Conservation (phyloP, 2,329 filamentous ascomycete species). For the Cladosporium sp. region DNA sequence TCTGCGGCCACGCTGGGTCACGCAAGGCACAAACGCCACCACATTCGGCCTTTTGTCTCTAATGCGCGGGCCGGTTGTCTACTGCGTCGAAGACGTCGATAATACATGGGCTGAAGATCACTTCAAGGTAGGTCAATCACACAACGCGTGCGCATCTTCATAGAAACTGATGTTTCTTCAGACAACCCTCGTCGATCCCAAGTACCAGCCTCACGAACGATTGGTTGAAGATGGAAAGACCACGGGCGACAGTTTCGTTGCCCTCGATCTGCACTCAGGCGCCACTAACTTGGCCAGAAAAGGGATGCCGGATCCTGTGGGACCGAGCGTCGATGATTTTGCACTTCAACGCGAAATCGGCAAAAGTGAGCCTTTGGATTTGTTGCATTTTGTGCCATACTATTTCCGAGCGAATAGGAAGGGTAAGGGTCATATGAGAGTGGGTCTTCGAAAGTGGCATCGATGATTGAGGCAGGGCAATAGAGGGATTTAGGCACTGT, state of each 20-base stretch:
- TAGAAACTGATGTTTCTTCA: background rate
- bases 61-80: slow-evolving; percentile 55
- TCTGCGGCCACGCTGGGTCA: slow-evolving; percentile 47
- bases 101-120: slow-evolving; percentile 54
- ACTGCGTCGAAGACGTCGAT: slow-evolving; percentile 58
- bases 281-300: background rate
- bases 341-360: background rate
- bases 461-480: too few relatives aligned
- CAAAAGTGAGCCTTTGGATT: background rate
- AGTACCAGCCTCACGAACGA: slow-evolving; percentile 17
- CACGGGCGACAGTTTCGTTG: slow-evolving; percentile 26
- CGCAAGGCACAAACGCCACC: slow-evolving; percentile 18
- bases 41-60: slow-evolving; percentile 25
- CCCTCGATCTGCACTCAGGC: slow-evolving; percentile 21
- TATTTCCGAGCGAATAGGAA: slow-evolving; percentile 53
- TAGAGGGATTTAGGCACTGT: too few relatives aligned
- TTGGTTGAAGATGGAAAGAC: slow-evolving; percentile 17
- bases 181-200: slow-evolving; percentile 12
- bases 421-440: slow-evolving; percentile 52
- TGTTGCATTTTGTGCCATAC: slow-evolving; percentile 51
- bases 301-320: background rate
- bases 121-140: slow-evolving; percentile 44
- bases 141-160: background rate
- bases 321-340: background rate
- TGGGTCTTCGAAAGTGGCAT: slow-evolving; percentile 26